Percentiles rank a stretch among this genome's conserved stretches.
phyloP scores from a whole-genome alignment of 164 flowering plant genomes.

The Pachysandra terminalis region DNA sequence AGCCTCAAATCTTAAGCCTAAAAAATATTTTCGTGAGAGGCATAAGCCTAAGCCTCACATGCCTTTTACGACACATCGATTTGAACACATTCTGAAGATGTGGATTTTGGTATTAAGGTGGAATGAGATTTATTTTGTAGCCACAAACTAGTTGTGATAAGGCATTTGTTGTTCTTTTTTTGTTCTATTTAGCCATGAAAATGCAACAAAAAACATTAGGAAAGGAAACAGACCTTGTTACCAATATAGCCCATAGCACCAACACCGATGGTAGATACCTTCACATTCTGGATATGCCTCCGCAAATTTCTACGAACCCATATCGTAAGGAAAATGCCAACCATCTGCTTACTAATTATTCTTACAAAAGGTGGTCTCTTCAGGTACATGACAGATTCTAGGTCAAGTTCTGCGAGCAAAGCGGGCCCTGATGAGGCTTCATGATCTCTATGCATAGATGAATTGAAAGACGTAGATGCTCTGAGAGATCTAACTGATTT shows the following conservation, averaged over 20 bases:
- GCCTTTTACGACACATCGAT: no score
- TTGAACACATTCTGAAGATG: no score
- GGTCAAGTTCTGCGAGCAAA: constrained; percentile 54
- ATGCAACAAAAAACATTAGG: neutral
- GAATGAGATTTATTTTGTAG: no score
- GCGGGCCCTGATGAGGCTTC: constrained; percentile 32
- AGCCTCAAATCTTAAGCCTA: no score
- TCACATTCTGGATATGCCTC: constrained; percentile 73
- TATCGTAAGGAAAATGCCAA: constrained; percentile 79
- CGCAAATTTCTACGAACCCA: constrained; percentile 94
- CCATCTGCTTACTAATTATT: constrained; percentile 97
- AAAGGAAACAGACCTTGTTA: constrained; percentile 62
- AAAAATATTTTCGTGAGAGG: no score
- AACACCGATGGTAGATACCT: constrained; percentile 91
- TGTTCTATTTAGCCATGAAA: neutral
- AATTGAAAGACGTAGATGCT: constrained; percentile 57
- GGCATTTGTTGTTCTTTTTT: no score
- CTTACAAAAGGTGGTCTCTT: constrained; percentile 77
- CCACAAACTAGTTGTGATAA: no score
- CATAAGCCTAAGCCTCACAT: no score
- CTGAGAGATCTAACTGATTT: constrained; percentile 54
- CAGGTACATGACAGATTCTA: constrained; percentile 53
- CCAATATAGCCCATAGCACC: constrained; percentile 98
- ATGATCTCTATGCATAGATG: constrained; percentile 23
- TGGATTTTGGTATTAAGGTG: no score